Conservation (phyloP, 805 yeast genomes). For the Ogataea kodamae region DNA sequence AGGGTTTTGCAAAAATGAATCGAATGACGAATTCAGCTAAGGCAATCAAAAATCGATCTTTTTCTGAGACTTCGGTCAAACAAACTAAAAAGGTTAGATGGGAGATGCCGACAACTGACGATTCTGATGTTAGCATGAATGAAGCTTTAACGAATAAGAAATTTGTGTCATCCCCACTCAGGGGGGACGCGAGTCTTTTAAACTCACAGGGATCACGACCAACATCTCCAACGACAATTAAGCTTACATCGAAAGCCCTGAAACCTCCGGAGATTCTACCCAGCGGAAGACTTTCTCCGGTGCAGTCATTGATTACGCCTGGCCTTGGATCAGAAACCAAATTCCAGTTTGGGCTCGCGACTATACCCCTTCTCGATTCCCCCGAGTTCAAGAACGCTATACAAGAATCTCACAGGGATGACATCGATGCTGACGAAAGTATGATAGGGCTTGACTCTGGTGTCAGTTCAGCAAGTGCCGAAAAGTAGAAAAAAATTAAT, state of each 20-base stretch:
- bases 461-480: constrained; percentile 8
- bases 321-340: constrained; percentile 13
- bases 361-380: constrained; percentile 7
- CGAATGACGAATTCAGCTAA: constrained; percentile 13
- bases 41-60: constrained; percentile 5
- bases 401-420: constrained; percentile 1
- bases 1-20: constrained; percentile 16
- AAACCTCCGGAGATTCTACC: constrained; percentile 9
- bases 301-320: constrained; percentile 8
- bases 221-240: constrained; percentile 5
- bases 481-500: constrained; percentile 3
- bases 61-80: constrained; percentile 17
- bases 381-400: constrained; percentile 6
- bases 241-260: constrained; percentile 16
- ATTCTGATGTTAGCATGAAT: constrained; percentile 21
- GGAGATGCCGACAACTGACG: constrained; percentile 35
- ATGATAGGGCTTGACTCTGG: constrained; percentile 15
- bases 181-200: constrained; percentile 8
- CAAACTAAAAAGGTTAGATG: constrained; percentile 44
- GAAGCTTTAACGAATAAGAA: constrained; percentile 11
- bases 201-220: too few relatives aligned
- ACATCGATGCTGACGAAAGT: constrained; percentile 10
- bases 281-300: constrained; percentile 8
- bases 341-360: constrained; percentile 13
- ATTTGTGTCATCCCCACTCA: constrained; percentile 11